A percentile compares a stretch with the other conserved stretches of the same genome.
phyloP scores from a whole-genome alignment of 2,329 filamentous ascomycete species.

The Coniochaeta sp. region DNA sequence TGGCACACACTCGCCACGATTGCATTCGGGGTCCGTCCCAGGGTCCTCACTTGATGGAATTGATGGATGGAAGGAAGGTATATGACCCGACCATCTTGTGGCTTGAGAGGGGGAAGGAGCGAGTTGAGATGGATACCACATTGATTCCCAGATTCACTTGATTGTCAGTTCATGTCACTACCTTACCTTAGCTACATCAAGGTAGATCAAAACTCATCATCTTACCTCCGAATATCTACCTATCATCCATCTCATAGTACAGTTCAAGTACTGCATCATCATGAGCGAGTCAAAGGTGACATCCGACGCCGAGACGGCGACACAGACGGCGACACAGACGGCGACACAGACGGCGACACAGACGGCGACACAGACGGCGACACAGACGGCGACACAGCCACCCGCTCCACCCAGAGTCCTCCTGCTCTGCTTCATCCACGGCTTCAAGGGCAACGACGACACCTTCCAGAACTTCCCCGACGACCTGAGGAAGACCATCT shows the following conservation, averaged over 20 bases:
- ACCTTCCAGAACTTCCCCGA: constrained; percentile 63
- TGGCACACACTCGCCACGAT: constrained; percentile 1
- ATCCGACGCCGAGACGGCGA: neutral
- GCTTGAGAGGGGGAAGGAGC: neutral
- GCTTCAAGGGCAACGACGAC: constrained; percentile 66
- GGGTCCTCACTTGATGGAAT: too few relatives aligned
- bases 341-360: too few relatives aligned
- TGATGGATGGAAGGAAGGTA: too few relatives aligned
- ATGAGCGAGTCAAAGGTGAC: neutral
- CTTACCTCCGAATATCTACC: neutral
- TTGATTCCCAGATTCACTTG: too few relatives aligned
- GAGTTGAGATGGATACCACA: neutral
- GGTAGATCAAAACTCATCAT: too few relatives aligned
- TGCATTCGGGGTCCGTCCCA: neutral
- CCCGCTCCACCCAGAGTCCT: constrained; percentile 40
- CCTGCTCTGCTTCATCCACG: constrained; percentile 67
- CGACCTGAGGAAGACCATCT: constrained; percentile 52
- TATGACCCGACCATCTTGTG: neutral
- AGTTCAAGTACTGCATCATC: neutral
- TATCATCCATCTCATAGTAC: neutral
- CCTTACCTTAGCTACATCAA: too few relatives aligned
- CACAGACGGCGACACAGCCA: too few relatives aligned
- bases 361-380: too few relatives aligned
- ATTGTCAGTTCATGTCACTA: too few relatives aligned
- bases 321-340: too few relatives aligned